A percentile compares a stretch with the other conserved stretches of the same genome.
phyloP scores from a whole-genome alignment of 2,329 filamentous ascomycete species.

The Colletotrichum higginsianum region DNA sequence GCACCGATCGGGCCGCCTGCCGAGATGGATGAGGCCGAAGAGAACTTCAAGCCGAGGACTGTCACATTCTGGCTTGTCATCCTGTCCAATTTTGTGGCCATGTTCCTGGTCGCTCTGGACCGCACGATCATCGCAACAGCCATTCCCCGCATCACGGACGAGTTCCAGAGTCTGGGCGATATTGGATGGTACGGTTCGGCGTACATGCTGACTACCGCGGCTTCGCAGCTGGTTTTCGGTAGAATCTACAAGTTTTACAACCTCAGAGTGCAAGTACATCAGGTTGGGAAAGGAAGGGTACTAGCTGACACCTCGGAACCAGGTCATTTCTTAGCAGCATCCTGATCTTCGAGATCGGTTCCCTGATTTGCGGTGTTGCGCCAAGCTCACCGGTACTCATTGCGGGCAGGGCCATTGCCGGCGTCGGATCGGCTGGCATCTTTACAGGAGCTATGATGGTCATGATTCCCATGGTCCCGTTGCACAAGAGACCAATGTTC shows the following conservation, averaged over 20 bases:
- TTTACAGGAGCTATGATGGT: conserved; percentile 71
- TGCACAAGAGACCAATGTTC: conserved; percentile 73
- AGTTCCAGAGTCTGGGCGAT: conserved; percentile 71
- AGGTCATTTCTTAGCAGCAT: conserved; percentile 64
- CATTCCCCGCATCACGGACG: conserved; percentile 69
- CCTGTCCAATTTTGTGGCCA: conserved; percentile 66
- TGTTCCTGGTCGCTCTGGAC: conserved; percentile 72
- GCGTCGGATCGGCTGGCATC: conserved; percentile 70
- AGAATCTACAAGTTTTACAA: conserved; percentile 66
- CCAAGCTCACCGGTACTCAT: conserved; percentile 69
- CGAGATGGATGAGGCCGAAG: conserved; percentile 42
- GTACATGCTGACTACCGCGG: conserved; percentile 72
- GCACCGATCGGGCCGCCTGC: neutral
- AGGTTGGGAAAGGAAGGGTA: neutral
- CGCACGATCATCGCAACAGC: conserved; percentile 71
- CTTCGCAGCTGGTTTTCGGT: conserved; percentile 66
- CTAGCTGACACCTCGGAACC: neutral
- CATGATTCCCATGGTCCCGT: conserved; percentile 71
- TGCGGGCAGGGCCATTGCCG: conserved; percentile 69
- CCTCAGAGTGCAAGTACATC: conserved; percentile 58
- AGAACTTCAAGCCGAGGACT: conserved; percentile 67
- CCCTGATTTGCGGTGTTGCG: conserved; percentile 68
- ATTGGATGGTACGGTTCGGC: conserved; percentile 76
- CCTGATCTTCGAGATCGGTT: conserved; percentile 69
- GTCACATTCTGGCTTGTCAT: conserved; percentile 70